A percentile compares a stretch with the other conserved stretches of the same genome.
Conservation (phyloP, 305 asterid genomes). For the Fraxinus xanthoxyloides region DNA sequence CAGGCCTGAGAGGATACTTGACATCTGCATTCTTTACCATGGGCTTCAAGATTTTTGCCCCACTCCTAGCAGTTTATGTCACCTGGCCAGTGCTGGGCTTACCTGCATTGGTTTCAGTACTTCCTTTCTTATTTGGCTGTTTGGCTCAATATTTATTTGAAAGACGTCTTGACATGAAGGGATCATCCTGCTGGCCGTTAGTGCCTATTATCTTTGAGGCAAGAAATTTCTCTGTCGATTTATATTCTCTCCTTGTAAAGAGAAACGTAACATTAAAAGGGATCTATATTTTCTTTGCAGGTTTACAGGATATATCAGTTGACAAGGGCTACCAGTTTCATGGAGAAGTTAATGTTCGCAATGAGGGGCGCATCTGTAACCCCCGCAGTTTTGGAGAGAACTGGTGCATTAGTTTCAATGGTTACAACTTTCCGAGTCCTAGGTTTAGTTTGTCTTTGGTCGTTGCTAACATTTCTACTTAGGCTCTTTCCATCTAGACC, state of each 20-base stretch:
- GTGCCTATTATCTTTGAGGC: slow-evolving; percentile 89
- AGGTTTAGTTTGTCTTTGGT: slow-evolving; percentile 81
- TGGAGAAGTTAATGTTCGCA: slow-evolving; percentile 53
- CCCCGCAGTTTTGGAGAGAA: slow-evolving; percentile 46
- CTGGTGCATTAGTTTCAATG: slow-evolving; percentile 59
- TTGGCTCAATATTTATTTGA: slow-evolving; percentile 64
- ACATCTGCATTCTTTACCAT: slow-evolving; percentile 52
- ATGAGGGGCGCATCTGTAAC: slow-evolving; percentile 49
- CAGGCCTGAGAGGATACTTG: slow-evolving; percentile 81
- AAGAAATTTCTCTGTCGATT: not conserved
- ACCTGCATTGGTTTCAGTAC: slow-evolving; percentile 64
- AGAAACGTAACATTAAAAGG: not conserved
- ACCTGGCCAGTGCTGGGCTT: slow-evolving; percentile 75
- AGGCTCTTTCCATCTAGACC: slow-evolving; percentile 94
- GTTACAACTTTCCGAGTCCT: slow-evolving; percentile 58
- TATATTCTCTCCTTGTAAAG: slow-evolving; percentile 1
- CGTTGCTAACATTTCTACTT: slow-evolving; percentile 76
- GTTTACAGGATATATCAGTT: slow-evolving; percentile 83
- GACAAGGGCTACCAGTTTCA: slow-evolving; percentile 60
- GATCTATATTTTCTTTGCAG: slow-evolving; percentile 37
- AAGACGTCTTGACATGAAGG: slow-evolving; percentile 40
- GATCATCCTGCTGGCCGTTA: slow-evolving; percentile 86
- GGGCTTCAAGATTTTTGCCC: slow-evolving; percentile 74
- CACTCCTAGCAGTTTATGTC: slow-evolving; percentile 60
- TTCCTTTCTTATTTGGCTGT: slow-evolving; percentile 66